phyloP scores from a whole-genome alignment of 2,329 filamentous ascomycete species.

The Aspergillus floridensis region DNA sequence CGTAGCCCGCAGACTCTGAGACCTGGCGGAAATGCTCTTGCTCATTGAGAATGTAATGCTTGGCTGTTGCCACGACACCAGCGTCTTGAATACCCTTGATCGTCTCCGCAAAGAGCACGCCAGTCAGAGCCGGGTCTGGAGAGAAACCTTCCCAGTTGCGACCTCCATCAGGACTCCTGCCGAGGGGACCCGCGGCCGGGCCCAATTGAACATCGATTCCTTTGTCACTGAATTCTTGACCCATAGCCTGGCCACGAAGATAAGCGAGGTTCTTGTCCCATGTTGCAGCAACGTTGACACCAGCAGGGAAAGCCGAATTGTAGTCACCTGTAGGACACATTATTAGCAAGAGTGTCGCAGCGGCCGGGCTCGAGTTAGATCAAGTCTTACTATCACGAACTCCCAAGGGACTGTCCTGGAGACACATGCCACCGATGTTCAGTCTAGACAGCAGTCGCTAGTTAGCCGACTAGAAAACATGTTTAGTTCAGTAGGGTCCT shows the following conservation, averaged over 20 bases:
- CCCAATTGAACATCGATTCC: slow-evolving; percentile 73
- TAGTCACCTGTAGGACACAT: slow-evolving; percentile 59
- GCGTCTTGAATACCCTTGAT: slow-evolving; percentile 77
- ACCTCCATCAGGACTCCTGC: slow-evolving; percentile 65
- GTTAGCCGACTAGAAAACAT: background rate
- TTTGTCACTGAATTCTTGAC: slow-evolving; percentile 69
- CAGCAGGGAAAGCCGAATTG: slow-evolving; percentile 76
- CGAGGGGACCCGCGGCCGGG: slow-evolving; percentile 72
- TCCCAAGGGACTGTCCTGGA: slow-evolving; percentile 83
- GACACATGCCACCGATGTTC: slow-evolving; percentile 70
- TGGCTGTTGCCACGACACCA: slow-evolving; percentile 79
- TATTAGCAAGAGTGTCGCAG: background rate
- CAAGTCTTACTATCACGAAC: slow-evolving; percentile 60
- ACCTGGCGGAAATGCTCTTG: slow-evolving; percentile 70
- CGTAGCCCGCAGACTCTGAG: slow-evolving; percentile 57
- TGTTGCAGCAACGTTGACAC: slow-evolving; percentile 76
- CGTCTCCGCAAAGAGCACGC: slow-evolving; percentile 67
- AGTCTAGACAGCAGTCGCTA: slow-evolving; percentile 23
- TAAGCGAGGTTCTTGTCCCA: slow-evolving; percentile 73
- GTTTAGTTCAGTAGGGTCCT: background rate
- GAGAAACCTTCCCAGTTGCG: slow-evolving; percentile 67
- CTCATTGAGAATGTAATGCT: slow-evolving; percentile 73
- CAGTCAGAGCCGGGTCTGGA: slow-evolving; percentile 73
- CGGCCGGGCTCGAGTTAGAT: background rate
- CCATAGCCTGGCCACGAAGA: slow-evolving; percentile 69